These are phyloP conservation scores for Styphnolobium japonicum DNA, from an alignment of 306 rosid species.

Conservation along the genomic window DNA sequence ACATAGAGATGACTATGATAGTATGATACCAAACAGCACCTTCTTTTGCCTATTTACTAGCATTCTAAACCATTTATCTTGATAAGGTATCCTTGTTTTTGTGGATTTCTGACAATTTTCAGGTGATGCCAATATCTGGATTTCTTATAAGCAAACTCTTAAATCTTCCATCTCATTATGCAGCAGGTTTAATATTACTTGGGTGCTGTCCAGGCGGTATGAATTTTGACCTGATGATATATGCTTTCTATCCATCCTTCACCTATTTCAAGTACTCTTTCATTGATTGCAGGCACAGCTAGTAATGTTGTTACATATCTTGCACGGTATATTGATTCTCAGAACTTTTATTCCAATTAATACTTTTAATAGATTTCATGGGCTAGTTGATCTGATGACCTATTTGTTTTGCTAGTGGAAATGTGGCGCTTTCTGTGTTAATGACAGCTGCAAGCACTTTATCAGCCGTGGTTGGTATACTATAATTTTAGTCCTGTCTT, in stretches of 20 bases:
- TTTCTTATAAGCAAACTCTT: slow-evolving; percentile 70
- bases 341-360: neutral
- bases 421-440: slow-evolving; percentile 83
- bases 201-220: slow-evolving; percentile 91
- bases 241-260: neutral
- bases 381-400: slow-evolving; percentile 21
- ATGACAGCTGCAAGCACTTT: slow-evolving; percentile 91
- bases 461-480: slow-evolving; percentile 70
- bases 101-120: slow-evolving; percentile 26
- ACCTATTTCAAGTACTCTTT: slow-evolving; percentile 1
- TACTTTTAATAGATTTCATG: neutral
- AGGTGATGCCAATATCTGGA: slow-evolving; percentile 91
- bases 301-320: slow-evolving; percentile 86
- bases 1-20: neutral
- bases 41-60: neutral
- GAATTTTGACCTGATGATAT: slow-evolving; percentile 11
- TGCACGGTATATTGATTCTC: slow-evolving; percentile 60
- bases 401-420: slow-evolving; percentile 59
- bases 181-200: slow-evolving; percentile 84
- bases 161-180: slow-evolving; percentile 76
- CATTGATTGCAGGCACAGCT: slow-evolving; percentile 76
- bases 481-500: slow-evolving; percentile 2
- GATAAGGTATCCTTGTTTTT: neutral
- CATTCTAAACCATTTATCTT: neutral
- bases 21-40: neutral